A percentile compares a stretch with the other conserved stretches of the same genome.
Conservation (phyloP, 1,139 yeast species). For the Geotrichum reessii region DNA sequence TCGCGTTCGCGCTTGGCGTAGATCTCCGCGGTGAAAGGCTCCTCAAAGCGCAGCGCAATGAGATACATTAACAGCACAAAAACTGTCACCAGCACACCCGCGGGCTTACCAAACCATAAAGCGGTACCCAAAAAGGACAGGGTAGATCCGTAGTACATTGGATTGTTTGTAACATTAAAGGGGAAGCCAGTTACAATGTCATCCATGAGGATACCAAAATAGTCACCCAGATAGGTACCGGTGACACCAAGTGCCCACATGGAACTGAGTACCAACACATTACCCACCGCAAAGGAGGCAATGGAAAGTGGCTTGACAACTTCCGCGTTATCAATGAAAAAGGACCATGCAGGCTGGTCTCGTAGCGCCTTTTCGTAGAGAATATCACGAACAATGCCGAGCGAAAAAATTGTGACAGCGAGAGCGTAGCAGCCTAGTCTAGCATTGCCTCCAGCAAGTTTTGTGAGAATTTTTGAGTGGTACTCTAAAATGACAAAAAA, state of each 20-base stretch:
- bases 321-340: conserved; percentile 7
- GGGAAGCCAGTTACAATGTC: conserved; percentile 92
- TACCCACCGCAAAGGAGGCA: conserved; percentile 58
- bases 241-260: conserved; percentile 95
- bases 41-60: conserved; percentile 82
- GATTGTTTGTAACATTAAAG: conserved; percentile 82
- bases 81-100: conserved; percentile 68
- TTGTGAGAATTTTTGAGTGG: conserved; percentile 67
- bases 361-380: conserved; percentile 65
- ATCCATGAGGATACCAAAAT: conserved; percentile 91
- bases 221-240: conserved; percentile 95
- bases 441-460: conserved; percentile 61
- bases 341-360: conserved; percentile 43
- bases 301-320: conserved; percentile 43
- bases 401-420: conserved; percentile 73
- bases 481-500: conserved; percentile 52
- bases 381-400: conserved; percentile 78
- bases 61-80: conserved; percentile 77
- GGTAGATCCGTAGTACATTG: conserved; percentile 94
- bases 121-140: conserved; percentile 88
- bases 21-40: conserved; percentile 90
- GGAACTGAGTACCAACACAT: conserved; percentile 69
- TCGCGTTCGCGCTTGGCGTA: conserved; percentile 59
- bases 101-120: conserved; percentile 81
- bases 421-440: conserved; percentile 74